Base-by-base conservation (phyloP, 352 stramenopile genomes). In the Globisporangium iwayamae region DNA sequence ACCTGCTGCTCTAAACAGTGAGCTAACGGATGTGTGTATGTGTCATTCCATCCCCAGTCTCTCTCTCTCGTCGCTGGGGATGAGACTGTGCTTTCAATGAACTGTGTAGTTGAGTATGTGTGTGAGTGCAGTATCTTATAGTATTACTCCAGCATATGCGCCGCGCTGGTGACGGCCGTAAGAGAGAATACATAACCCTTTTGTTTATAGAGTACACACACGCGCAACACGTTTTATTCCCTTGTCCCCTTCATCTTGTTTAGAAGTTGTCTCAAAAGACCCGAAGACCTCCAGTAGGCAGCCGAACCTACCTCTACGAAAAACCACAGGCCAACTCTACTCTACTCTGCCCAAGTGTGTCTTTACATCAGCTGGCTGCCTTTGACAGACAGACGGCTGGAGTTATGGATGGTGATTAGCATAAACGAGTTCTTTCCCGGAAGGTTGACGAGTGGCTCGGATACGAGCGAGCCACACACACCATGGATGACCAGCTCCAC, bases 1-100 rank as follows among this genome's bases (percentile, higher is more conserved):
- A 79, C 62, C 53, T 89, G 60, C 66, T 87, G 30, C 62, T 87
- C 20, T 89, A 81, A 66, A 36, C 18, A 32, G 54, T 10, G 45
- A n/a, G 18, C 20, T 30, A 28, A n/a, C 32, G 53, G 30, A 57
- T 57, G 14, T 63, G 30, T 60, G 28, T 54, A n/a, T 55, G 38
- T 25, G 16, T 43, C 16, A 18, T n/a, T 30, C 25, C 14, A 36
- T 52, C 47, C 55, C 48, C 20, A 28, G 25, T 28, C 25, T 28
- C 25, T 28, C 25, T 48, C 28, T 62, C 56, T 52, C 22, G 25
- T 10, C n/a, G 25, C 1, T 28, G 30, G 34, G 41, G 4, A 62
- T 50, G 56, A 51, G 28, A 55, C 28, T 46, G 43, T 20, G 59
- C 48, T 65, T 58, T 36, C 30, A 46, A 65, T 56, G 50, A 65